Evolutionary conservation across 75 land plant genomes (phyloP), one percentile per base, ranked within the genome.

Genomic region (Selaginella tamariscina): DNA sequence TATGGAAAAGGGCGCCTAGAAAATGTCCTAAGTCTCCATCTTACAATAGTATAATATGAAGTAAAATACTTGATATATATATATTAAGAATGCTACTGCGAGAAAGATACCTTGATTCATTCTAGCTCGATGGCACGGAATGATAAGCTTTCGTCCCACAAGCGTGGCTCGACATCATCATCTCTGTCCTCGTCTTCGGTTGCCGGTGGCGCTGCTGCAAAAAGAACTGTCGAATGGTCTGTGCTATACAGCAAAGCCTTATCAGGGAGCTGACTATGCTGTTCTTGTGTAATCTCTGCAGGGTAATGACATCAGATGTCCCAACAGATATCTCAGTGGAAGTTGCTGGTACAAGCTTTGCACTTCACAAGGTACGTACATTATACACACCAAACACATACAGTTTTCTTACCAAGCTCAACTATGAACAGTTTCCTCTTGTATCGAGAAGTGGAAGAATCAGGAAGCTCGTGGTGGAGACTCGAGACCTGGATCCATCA

Each of bases 401-500:
- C 5, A 39, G 49, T 39, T 39, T 39, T 39, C 49, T 39, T 39
- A 15, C 49, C 49, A 5, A 15, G 5, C 15, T 39, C 5, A 39
- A 5, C 11, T 39, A 15, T 15, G 5, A 39, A 39, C 49, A 39
- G 87, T 84, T 84, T 69, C 88, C 88, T 24, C 77, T 85, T 22
- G 5, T 85, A 2, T 82, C 88, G 49, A 79, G 65, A 72, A 82
- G 84, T 74, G 82, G 82, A 32, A 85, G 70, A 71, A 73, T 85
- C 0, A 75, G 64, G 44, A 71, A 62, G 24, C 68, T 76, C 27
- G 56, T 68, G 66, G 82, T 76, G 69, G 84, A 77, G 65, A 63
- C 67, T 23, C 5, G 49, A 39, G 49, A 39, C 49, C 15, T 39
- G 23, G 62, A 27, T 26, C 62, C 62, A 23, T 59, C 62, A 23